Conservation (phyloP, 176 grass and related monocot genomes). For the Carex myosuroides region DNA sequence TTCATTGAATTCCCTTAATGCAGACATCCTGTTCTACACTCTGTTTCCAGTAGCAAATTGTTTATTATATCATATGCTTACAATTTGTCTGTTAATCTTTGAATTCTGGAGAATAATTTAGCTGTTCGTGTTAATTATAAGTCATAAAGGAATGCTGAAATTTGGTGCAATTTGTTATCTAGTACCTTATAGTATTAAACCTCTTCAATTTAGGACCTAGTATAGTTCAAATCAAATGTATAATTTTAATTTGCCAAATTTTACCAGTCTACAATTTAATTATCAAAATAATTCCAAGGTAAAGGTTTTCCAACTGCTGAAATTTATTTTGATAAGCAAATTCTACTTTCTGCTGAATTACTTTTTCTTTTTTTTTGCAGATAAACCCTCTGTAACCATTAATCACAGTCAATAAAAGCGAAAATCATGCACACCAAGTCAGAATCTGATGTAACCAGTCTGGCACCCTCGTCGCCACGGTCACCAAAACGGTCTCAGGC, state of each 20-base stretch:
- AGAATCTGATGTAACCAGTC: conserved; percentile 90
- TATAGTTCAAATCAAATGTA: not conserved
- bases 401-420: not conserved
- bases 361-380: not conserved
- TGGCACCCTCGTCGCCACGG: conserved; percentile 83
- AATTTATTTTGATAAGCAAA: not conserved
- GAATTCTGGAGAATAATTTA: not conserved
- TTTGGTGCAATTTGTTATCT: not conserved
- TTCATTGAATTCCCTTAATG: not conserved
- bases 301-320: not conserved
- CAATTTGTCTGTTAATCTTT: not conserved
- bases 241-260: not conserved
- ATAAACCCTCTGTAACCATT: not conserved
- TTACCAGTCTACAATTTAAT: not conserved
- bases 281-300: no score
- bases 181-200: not conserved
- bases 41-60: not conserved
- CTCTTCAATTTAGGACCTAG: not conserved
- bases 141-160: not conserved
- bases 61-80: not conserved
- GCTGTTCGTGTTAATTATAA: not conserved
- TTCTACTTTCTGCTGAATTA: not conserved
- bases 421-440: conserved; percentile 85
- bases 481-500: conserved; percentile 58
- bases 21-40: not conserved